Evolutionary conservation across 2,329 filamentous ascomycete genomes (phyloP).

Genomic region (Ophiocordyceps robertsii): DNA sequence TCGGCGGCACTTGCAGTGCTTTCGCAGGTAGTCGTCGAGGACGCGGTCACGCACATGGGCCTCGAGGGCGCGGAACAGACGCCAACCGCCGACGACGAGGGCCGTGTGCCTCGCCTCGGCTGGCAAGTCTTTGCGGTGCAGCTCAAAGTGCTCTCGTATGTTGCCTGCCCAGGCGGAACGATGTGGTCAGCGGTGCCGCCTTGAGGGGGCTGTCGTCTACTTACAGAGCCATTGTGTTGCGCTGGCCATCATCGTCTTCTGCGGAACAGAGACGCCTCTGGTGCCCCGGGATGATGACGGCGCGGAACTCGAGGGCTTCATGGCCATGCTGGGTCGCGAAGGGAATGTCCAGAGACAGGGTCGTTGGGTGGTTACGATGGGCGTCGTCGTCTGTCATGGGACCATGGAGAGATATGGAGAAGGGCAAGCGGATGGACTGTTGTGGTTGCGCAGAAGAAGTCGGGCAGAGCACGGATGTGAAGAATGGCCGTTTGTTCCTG

Average conservation of each 20-base stretch:
- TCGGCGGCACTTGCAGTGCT: conserved; percentile 5
- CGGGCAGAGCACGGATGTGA: too few species aligned
- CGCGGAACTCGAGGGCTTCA: too few species aligned
- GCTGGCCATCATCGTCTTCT: neutral
- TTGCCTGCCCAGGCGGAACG: neutral
- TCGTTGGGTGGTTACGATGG: too few species aligned
- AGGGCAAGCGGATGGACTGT: too few species aligned
- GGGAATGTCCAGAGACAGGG: too few species aligned
- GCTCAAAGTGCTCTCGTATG: neutral
- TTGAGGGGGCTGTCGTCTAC: neutral
- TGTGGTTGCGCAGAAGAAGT: too few species aligned
- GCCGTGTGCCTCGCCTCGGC: neutral
- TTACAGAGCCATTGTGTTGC: neutral
- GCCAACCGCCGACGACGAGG: conserved; percentile 3
- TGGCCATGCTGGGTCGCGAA: too few species aligned
- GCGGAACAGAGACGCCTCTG: too few species aligned
- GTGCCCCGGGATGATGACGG: too few species aligned
- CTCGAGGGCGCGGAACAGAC: neutral
- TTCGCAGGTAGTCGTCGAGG: conserved; percentile 10
- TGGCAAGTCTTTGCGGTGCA: neutral
- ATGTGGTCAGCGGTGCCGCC: neutral
- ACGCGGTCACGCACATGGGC: conserved; percentile 1
- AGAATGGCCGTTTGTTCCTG: too few species aligned
- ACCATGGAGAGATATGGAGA: too few species aligned
- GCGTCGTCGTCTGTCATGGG: too few species aligned